Evolutionary conservation across 2,329 filamentous ascomycete species (phyloP).

Genomic region (Rachicladosporium sp.): DNA sequence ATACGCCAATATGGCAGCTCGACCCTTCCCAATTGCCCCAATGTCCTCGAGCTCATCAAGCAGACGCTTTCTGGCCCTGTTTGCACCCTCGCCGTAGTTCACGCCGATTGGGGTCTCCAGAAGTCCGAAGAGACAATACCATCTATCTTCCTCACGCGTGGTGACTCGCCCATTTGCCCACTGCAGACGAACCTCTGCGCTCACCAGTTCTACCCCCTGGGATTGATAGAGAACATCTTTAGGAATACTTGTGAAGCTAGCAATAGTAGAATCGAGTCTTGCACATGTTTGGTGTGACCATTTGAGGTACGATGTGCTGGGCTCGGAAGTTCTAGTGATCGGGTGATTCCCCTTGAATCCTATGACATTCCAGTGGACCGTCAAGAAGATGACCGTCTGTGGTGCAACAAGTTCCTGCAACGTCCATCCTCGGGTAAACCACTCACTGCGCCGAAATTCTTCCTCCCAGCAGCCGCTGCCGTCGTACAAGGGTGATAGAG

Average conservation of each 20-base stretch:
- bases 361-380: not conserved
- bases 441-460: not conserved
- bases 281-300: no score
- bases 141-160: constrained; percentile 4
- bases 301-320: no score
- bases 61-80: constrained; percentile 2
- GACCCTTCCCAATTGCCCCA: no score
- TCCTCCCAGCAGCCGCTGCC: no score
- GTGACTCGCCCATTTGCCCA: not conserved
- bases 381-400: not conserved
- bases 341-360: not conserved
- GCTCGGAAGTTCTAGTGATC: no score
- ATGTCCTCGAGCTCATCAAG: constrained; percentile 1
- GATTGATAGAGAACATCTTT: no score
- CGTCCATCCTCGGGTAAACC: constrained; percentile 6
- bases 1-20: no score
- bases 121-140: constrained; percentile 8
- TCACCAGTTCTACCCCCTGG: no score
- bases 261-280: no score
- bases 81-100: constrained; percentile 6
- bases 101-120: constrained; percentile 6
- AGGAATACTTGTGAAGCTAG: no score
- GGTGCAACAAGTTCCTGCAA: constrained; percentile 5
- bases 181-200: not conserved
- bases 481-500: no score